Base-by-base conservation (phyloP, 2,329 filamentous ascomycete genomes). In the Capronia coronata region DNA sequence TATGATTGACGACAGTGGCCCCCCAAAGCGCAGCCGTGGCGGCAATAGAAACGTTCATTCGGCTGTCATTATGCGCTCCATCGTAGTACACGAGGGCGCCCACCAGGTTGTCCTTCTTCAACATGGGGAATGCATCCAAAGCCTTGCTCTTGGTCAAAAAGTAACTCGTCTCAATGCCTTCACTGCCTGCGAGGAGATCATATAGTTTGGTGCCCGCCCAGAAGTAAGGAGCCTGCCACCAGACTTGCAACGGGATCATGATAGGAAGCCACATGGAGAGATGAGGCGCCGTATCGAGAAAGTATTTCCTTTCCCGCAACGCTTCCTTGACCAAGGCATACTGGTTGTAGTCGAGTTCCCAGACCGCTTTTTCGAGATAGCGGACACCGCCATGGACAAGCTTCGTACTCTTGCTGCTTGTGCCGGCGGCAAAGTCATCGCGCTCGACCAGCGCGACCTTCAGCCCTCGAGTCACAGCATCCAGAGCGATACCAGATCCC, bases 21-120 rank as follows among this genome's bases (percentile, higher is more conserved):
- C 87, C 87, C 64, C 93, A 94, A 37, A 94, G 72, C n/a, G 87
- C 86, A 48, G 87, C 87, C 14, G 88, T 94, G 80, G 91, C 87
- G 16, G 86, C 87, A 49, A 94, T 75, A 7, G 86, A 90, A 22
- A 93, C 84, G 64, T 94, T 94, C 87, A 94, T 94, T 43, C 88
- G 80, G 16, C 87, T 93, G 67, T 94, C 88, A 64, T 94, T 94
- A 70, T 94, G 88, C 23, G 86, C 87, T 60, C 88, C 88, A 70
- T 94, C 87, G 65, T 94, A 94, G 74, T 94, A 94, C 19, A 94
- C 87, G 62, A 94, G 71, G 50, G 87, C 87, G 53, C 88, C 88
- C 38, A 89, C 78, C 11, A 94, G 73, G 57, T 84, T 81, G 35
- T 86, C 82, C 64, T 81, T 84, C 71, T 87, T 90, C 58, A 94